These are phyloP conservation scores for Solanum pennellii DNA, from an alignment of 257 asterid species.

Conservation along the genomic window DNA sequence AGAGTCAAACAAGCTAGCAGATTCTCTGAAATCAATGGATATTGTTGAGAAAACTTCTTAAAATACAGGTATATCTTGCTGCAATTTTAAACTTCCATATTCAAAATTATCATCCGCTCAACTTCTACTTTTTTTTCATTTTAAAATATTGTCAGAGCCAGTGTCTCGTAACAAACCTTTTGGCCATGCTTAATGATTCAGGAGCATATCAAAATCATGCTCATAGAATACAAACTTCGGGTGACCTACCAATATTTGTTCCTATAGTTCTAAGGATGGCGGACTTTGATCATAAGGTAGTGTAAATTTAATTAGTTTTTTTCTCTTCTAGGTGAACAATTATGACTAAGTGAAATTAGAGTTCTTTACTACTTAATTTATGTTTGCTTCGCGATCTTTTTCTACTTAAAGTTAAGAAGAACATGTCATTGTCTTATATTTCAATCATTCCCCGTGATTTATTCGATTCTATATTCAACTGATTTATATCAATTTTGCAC, in stretches of 20 bases:
- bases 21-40: conserved; percentile 26
- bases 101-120: not conserved
- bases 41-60: conserved; percentile 28
- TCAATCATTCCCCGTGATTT: not conserved
- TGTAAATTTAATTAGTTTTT: not conserved
- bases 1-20: conserved; percentile 26
- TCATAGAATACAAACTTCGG: conserved; percentile 42
- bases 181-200: conserved; percentile 29
- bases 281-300: conserved; percentile 91
- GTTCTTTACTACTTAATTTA: not conserved
- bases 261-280: conserved; percentile 90
- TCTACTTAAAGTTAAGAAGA: not conserved
- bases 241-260: conserved; percentile 69
- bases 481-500: too few species aligned
- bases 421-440: not conserved
- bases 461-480: too few species aligned
- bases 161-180: not conserved
- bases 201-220: conserved; percentile 18
- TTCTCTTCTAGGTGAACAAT: not conserved
- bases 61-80: not conserved
- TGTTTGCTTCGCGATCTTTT: not conserved
- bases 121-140: not conserved
- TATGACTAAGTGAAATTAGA: not conserved
- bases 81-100: not conserved
- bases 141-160: not conserved